Conservation (phyloP, 495 filamentous ascomycete species). For the Barbatosphaeria neglecta region DNA sequence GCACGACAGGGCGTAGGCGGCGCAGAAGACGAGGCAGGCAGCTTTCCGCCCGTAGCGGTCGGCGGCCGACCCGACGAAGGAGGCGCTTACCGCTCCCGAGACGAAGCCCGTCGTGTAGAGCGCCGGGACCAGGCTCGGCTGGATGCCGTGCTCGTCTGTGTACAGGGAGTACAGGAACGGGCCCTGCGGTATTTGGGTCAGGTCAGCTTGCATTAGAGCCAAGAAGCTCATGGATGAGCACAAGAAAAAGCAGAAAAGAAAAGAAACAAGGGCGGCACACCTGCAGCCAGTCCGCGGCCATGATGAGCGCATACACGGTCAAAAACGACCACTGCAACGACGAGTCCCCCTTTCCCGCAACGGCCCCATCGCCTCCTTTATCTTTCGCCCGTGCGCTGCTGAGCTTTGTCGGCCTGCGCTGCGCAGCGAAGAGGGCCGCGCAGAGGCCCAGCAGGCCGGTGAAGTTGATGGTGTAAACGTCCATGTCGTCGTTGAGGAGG, state of each 20-base stretch:
- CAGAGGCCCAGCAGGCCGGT: conserved; percentile 12
- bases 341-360: neutral
- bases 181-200: conserved; percentile 17
- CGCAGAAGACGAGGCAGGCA: conserved; percentile 39
- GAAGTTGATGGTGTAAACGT: conserved; percentile 15
- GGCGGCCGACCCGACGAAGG: conserved; percentile 35
- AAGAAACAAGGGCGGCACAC: conserved; percentile 7
- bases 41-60: conserved; percentile 37
- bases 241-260: neutral
- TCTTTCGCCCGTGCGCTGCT: neutral
- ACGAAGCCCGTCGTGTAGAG: conserved; percentile 43
- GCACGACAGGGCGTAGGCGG: conserved; percentile 38
- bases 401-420: neutral
- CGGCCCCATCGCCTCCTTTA: neutral
- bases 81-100: conserved; percentile 34
- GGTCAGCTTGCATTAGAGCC: neutral
- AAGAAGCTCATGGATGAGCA: neutral
- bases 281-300: conserved; percentile 46
- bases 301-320: conserved; percentile 34
- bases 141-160: conserved; percentile 34
- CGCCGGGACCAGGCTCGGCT: conserved; percentile 30
- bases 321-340: conserved; percentile 20
- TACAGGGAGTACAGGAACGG: conserved; percentile 46
- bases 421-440: conserved; percentile 9
- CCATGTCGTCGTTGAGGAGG: conserved; percentile 1